These are phyloP conservation scores for Penicillium freii DNA, from an alignment of 2,329 filamentous ascomycete genomes.

Conservation along the genomic window DNA sequence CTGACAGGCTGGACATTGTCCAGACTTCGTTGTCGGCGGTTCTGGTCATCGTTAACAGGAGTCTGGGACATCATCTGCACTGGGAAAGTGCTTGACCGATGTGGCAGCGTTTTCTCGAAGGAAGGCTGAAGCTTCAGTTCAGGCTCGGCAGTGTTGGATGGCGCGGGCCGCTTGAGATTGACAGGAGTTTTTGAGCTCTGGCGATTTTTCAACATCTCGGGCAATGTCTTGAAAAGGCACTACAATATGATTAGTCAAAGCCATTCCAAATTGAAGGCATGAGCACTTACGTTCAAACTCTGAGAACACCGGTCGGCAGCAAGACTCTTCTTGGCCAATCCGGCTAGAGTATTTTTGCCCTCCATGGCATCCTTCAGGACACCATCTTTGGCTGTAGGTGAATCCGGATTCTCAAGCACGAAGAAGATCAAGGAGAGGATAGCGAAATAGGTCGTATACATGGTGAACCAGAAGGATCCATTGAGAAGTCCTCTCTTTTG, in stretches of 20 bases:
- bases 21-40: constrained; percentile 29
- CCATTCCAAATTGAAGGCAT: not conserved
- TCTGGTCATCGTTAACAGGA: constrained; percentile 22
- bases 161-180: constrained; percentile 50
- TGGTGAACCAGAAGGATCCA: constrained; percentile 66
- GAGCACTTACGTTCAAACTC: constrained; percentile 66
- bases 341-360: constrained; percentile 77
- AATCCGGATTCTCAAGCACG: constrained; percentile 63
- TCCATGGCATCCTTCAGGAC: constrained; percentile 81
- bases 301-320: constrained; percentile 82
- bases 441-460: constrained; percentile 68
- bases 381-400: constrained; percentile 61
- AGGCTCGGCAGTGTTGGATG: constrained; percentile 26
- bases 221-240: constrained; percentile 80
- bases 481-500: constrained; percentile 59
- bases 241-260: constrained; percentile 37
- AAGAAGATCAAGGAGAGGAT: constrained; percentile 64
- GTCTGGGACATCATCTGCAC: constrained; percentile 30
- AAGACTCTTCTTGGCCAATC: constrained; percentile 77
- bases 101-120: constrained; percentile 25
- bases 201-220: constrained; percentile 64
- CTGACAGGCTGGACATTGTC: constrained; percentile 29
- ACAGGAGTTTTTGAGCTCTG: constrained; percentile 48
- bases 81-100: constrained; percentile 44
- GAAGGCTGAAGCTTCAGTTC: constrained; percentile 15